Evolutionary conservation across 495 filamentous ascomycete genomes (phyloP).

Genomic region (Chlorociboria aeruginascens): DNA sequence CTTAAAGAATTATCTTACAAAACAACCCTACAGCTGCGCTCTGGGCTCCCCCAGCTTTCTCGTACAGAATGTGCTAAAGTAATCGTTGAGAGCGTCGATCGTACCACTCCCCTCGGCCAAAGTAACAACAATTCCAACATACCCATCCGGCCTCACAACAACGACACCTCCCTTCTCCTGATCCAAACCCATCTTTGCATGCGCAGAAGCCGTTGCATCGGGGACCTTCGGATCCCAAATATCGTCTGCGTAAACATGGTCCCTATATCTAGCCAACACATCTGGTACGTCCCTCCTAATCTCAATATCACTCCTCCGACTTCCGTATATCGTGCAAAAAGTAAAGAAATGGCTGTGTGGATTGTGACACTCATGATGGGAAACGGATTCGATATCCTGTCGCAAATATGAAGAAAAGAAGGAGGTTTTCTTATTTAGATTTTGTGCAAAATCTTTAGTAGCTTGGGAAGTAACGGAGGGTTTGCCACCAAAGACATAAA

Average conservation of each 20-base stretch:
- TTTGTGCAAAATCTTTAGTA: slow-evolving; percentile 52
- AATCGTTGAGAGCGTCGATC: slow-evolving; percentile 69
- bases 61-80: slow-evolving; percentile 59
- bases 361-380: slow-evolving; percentile 69
- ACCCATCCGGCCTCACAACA: slow-evolving; percentile 76
- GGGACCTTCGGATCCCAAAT: slow-evolving; percentile 61
- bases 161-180: slow-evolving; percentile 63
- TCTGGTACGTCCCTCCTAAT: slow-evolving; percentile 53
- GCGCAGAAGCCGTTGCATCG: slow-evolving; percentile 56
- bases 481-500: slow-evolving; percentile 73
- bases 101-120: slow-evolving; percentile 66
- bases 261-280: slow-evolving; percentile 58
- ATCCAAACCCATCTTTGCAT: slow-evolving; percentile 77
- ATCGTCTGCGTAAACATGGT: slow-evolving; percentile 82
- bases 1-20: too few species aligned
- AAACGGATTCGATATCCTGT: slow-evolving; percentile 48
- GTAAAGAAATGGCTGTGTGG: slow-evolving; percentile 76
- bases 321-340: slow-evolving; percentile 59
- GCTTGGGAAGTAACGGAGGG: slow-evolving; percentile 47
- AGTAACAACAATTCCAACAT: slow-evolving; percentile 63
- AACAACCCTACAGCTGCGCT: slow-evolving; percentile 19
- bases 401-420: slow-evolving; percentile 58
- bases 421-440: slow-evolving; percentile 49
- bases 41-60: slow-evolving; percentile 30
- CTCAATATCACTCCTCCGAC: slow-evolving; percentile 48